A percentile compares a stretch with the other conserved stretches of the same genome.
Conservation (phyloP, 192 early-diverging fungal species). For the Coemansia sp. region DNA sequence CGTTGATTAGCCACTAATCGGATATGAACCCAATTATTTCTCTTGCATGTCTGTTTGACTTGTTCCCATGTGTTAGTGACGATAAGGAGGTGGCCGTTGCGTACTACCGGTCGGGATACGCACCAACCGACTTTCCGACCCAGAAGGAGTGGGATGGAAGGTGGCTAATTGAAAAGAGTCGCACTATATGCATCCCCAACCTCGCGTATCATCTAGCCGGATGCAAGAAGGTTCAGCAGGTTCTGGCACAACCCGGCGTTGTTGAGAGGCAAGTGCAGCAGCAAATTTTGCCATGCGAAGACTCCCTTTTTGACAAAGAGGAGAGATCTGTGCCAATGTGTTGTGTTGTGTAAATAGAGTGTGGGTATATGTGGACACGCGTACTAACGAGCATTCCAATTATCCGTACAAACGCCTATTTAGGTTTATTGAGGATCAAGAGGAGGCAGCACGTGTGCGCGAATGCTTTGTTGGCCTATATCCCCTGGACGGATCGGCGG, state of each 20-base stretch:
- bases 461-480: slow-evolving; percentile 87
- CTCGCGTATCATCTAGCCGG: slow-evolving; percentile 90
- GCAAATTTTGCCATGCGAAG: neutral
- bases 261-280: slow-evolving; percentile 69
- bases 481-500: slow-evolving; percentile 71
- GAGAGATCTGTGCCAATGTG: no score
- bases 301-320: neutral
- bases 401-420: neutral
- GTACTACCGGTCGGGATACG: slow-evolving; percentile 91
- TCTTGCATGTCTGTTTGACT: neutral
- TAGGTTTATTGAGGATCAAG: slow-evolving; percentile 54
- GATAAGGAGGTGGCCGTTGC: slow-evolving; percentile 77
- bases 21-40: neutral
- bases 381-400: neutral
- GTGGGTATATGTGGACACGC: neutral
- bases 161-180: slow-evolving; percentile 77
- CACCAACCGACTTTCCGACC: slow-evolving; percentile 81
- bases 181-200: slow-evolving; percentile 84
- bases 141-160: slow-evolving; percentile 90
- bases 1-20: neutral
- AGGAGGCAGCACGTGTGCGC: slow-evolving; percentile 58
- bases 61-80: slow-evolving; percentile 47
- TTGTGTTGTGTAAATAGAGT: neutral
- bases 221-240: slow-evolving; percentile 96
- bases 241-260: slow-evolving; percentile 74